phyloP scores from a whole-genome alignment of 179 eudicot genomes.

The Corrigiola litoralis region DNA sequence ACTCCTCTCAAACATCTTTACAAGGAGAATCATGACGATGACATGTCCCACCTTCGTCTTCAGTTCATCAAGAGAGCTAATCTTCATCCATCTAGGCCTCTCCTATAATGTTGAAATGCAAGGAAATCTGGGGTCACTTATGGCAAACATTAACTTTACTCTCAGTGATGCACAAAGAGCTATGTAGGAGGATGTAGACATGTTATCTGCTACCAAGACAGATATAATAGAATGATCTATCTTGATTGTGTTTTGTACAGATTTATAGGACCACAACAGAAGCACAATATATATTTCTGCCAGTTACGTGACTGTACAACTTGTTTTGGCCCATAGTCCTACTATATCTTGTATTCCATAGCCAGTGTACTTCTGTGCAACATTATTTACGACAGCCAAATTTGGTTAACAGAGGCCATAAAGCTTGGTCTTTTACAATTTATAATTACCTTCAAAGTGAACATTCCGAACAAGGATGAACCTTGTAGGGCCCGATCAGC shows the following conservation, averaged over 20 bases:
- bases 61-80: conserved; percentile 80
- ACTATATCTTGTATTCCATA: no score
- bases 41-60: conserved; percentile 97
- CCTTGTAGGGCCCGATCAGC: conserved; percentile 80
- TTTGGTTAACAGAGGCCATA: background rate
- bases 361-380: no score
- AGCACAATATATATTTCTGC: background rate
- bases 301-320: no score
- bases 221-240: background rate
- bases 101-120: conserved; percentile 40
- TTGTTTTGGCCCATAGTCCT: no score
- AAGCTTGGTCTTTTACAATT: background rate
- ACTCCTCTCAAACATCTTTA: conserved; percentile 99
- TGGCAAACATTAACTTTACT: background rate
- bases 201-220: background rate
- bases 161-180: background rate
- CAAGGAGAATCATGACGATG: conserved; percentile 90
- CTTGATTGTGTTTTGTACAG: background rate
- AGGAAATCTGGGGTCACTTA: background rate
- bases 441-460: conserved; percentile 69
- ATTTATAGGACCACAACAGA: background rate
- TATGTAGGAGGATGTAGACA: background rate
- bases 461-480: conserved; percentile 97
- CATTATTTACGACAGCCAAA: no score
- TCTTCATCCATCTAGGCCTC: conserved; percentile 96